Percentiles rank a stretch among this genome's conserved stretches.
These are phyloP conservation scores for Agapanthus africanus DNA, from an alignment of 106 monocot genomes.

Conservation along the genomic window DNA sequence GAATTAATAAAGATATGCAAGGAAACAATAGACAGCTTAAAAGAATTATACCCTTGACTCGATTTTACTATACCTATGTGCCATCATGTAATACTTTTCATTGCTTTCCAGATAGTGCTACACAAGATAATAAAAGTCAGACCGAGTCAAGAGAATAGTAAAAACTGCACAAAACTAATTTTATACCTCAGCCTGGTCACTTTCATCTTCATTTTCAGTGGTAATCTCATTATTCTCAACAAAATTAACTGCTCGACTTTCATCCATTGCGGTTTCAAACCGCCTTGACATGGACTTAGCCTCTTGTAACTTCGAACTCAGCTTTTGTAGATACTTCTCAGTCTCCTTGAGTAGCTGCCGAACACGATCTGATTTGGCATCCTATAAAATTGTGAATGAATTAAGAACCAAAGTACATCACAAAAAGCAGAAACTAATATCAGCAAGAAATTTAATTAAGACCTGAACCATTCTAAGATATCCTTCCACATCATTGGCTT, in stretches of 20 bases:
- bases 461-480: conserved; percentile 99
- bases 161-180: background rate
- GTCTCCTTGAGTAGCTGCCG: conserved; percentile 97
- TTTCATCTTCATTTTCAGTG: conserved; percentile 79
- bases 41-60: background rate
- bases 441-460: background rate
- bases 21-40: background rate
- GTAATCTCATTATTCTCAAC: conserved; percentile 49
- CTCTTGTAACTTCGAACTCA: conserved; percentile 77
- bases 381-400: conserved; percentile 35
- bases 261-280: conserved; percentile 69
- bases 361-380: conserved; percentile 98
- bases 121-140: conserved; percentile 20
- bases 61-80: conserved; percentile 73
- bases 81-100: conserved; percentile 93
- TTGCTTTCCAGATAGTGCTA: conserved; percentile 99
- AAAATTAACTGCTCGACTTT: conserved; percentile 32
- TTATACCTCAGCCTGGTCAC: conserved; percentile 80
- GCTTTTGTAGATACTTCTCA: conserved; percentile 94
- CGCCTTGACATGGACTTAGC: conserved; percentile 58
- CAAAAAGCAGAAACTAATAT: conserved; percentile 1
- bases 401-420: conserved; percentile 6
- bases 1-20: background rate
- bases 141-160: background rate
- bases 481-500: conserved; percentile 99